Percentiles rank a stretch among this genome's conserved stretches.
Evolutionary conservation across 2,329 filamentous ascomycete species (phyloP).

Genomic region (Trichoderma asperellum): DNA sequence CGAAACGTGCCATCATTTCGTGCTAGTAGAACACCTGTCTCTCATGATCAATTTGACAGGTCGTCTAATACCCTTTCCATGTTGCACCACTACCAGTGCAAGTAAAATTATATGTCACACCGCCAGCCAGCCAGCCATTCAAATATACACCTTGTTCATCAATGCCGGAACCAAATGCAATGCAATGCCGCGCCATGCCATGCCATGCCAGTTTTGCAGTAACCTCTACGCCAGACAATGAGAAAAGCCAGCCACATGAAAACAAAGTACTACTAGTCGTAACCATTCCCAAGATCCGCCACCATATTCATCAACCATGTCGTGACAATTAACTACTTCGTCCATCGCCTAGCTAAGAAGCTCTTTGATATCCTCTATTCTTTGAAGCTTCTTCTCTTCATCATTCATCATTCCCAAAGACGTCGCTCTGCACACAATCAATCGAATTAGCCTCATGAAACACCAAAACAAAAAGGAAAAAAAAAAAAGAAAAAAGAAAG

Average conservation of each 20-base stretch:
- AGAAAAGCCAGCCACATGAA: not conserved
- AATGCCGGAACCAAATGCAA: not conserved
- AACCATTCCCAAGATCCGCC: not conserved
- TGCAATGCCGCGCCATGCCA: not conserved
- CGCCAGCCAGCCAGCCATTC: not conserved
- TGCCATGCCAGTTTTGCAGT: slow-evolving; percentile 1
- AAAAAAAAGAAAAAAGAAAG: not conserved
- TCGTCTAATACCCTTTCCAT: slow-evolving; percentile 1
- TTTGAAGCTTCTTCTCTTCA: slow-evolving; percentile 86
- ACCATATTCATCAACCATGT: not conserved
- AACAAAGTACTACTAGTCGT: not conserved
- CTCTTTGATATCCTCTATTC: slow-evolving; percentile 93
- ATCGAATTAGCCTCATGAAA: not conserved
- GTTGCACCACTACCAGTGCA: not conserved
- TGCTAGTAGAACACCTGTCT: not conserved
- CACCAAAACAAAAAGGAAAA: no score
- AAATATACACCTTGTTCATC: not conserved
- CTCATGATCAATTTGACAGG: slow-evolving; percentile 8
- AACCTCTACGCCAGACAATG: slow-evolving; percentile 20
- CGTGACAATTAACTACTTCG: not conserved
- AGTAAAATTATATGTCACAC: slow-evolving; percentile 11
- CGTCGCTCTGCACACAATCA: slow-evolving; percentile 68
- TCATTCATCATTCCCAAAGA: slow-evolving; percentile 93
- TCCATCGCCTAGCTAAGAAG: slow-evolving; percentile 64
- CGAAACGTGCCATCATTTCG: not conserved